Evolutionary conservation across 2,329 filamentous ascomycete genomes (phyloP).

Genomic region (Calcarisporium arbuscula): DNA sequence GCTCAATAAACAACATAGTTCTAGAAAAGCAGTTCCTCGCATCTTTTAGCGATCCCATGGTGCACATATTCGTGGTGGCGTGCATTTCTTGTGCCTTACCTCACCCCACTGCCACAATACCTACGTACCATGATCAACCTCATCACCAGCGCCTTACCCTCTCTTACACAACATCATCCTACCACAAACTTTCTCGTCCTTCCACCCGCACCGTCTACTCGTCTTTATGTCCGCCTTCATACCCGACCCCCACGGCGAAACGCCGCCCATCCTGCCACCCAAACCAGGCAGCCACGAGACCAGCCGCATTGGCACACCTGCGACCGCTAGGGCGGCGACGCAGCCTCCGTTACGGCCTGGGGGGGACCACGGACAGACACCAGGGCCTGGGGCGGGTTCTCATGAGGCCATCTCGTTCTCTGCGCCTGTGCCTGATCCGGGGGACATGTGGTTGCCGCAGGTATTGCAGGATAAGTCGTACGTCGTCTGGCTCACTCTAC

Average conservation of each 20-base stretch:
- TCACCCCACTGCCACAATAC: no score
- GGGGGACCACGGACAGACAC: no score
- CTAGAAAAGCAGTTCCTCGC: no score
- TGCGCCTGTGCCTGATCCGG: conserved; percentile 46
- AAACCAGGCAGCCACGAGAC: conserved; percentile 65
- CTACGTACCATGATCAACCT: no score
- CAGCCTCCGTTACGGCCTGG: no score
- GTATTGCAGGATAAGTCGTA: conserved; percentile 78
- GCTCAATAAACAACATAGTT: no score
- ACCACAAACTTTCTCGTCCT: neutral
- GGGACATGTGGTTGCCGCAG: conserved; percentile 72
- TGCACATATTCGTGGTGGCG: no score
- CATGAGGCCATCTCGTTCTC: conserved; percentile 5
- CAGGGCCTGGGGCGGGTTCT: no score
- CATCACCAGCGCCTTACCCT: no score
- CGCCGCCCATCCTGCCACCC: conserved; percentile 63
- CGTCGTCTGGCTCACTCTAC: conserved; percentile 22
- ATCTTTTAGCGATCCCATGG: no score
- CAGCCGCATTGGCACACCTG: conserved; percentile 60
- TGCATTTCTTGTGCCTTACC: no score
- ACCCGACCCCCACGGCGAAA: conserved; percentile 20
- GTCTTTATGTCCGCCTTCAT: conserved; percentile 27
- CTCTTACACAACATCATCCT: no score
- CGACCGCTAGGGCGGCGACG: conserved; percentile 38
- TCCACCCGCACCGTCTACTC: neutral